Conservation (phyloP, 1,284 basidiomycete genomes). For the Ceraceosorus guamensis region DNA sequence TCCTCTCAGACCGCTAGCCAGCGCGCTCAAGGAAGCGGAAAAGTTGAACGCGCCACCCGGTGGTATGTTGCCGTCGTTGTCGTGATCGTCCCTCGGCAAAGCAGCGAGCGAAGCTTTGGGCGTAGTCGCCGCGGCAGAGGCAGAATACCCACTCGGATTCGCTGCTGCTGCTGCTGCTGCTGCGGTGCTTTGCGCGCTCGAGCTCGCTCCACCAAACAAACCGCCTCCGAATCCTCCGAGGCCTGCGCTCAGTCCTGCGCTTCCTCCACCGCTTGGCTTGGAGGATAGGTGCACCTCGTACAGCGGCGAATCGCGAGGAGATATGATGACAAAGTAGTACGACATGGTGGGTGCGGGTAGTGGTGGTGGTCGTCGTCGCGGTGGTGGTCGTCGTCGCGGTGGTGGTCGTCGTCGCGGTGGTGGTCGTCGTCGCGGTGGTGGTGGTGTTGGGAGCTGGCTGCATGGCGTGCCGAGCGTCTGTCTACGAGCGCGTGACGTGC, state of each 20-base stretch:
- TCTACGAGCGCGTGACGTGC: too few species aligned
- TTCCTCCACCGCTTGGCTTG: conserved; percentile 10
- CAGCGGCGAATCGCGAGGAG: conserved; percentile 42
- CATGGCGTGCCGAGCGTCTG: too few species aligned
- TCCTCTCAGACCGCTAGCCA: conserved; percentile 10
- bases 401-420: too few species aligned
- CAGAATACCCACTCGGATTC: too few species aligned
- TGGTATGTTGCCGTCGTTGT: neutral
- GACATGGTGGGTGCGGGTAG: conserved; percentile 9
- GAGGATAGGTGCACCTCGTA: conserved; percentile 43
- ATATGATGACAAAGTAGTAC: conserved; percentile 45
- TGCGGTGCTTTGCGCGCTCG: conserved; percentile 1
- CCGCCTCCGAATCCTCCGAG: neutral
- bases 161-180: too few species aligned
- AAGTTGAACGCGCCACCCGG: conserved; percentile 14
- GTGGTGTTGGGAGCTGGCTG: too few species aligned
- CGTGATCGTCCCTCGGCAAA: too few species aligned
- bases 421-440: too few species aligned
- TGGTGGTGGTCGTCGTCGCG: too few species aligned
- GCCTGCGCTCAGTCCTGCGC: neutral
- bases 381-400: too few species aligned
- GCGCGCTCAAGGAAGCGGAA: conserved; percentile 7
- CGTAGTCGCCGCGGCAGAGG: too few species aligned
- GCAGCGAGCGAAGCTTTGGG: too few species aligned
- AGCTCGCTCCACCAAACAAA: neutral